Evolutionary conservation across 768 basidiomycete genomes (phyloP).

Genomic region (Lyophyllum atratum): DNA sequence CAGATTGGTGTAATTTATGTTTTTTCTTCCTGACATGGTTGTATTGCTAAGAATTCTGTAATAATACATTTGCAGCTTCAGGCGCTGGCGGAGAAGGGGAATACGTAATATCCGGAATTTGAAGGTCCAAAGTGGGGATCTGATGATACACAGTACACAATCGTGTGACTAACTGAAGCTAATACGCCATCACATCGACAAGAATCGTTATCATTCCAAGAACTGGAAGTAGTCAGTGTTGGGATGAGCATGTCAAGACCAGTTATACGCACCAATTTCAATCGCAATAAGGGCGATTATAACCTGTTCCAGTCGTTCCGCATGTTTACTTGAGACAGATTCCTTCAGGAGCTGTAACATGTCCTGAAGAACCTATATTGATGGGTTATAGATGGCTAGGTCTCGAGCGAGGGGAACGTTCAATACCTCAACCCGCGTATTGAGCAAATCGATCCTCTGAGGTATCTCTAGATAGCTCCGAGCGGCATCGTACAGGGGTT

Average conservation of each 20-base stretch:
- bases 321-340: constrained; percentile 87
- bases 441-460: constrained; percentile 89
- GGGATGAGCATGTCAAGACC: constrained; percentile 3
- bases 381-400: not conserved
- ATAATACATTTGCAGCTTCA: not conserved
- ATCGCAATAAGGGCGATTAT: constrained; percentile 90
- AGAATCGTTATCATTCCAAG: constrained; percentile 90
- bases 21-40: not conserved
- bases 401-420: constrained; percentile 9
- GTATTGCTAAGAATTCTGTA: not conserved
- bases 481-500: constrained; percentile 92
- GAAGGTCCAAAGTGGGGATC: not conserved
- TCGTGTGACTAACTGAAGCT: not conserved
- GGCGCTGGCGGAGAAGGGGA: not conserved
- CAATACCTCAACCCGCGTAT: constrained; percentile 87
- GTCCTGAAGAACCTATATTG: constrained; percentile 83
- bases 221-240: constrained; percentile 41
- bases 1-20: not conserved
- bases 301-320: constrained; percentile 90
- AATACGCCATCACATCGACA: constrained; percentile 73
- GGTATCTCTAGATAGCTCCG: constrained; percentile 94
- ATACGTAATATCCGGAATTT: not conserved
- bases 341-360: constrained; percentile 96
- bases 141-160: not conserved
- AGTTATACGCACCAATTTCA: constrained; percentile 65